phyloP scores from a whole-genome alignment of 2,329 filamentous ascomycete genomes.

The Raffaelea deltoideospora region DNA sequence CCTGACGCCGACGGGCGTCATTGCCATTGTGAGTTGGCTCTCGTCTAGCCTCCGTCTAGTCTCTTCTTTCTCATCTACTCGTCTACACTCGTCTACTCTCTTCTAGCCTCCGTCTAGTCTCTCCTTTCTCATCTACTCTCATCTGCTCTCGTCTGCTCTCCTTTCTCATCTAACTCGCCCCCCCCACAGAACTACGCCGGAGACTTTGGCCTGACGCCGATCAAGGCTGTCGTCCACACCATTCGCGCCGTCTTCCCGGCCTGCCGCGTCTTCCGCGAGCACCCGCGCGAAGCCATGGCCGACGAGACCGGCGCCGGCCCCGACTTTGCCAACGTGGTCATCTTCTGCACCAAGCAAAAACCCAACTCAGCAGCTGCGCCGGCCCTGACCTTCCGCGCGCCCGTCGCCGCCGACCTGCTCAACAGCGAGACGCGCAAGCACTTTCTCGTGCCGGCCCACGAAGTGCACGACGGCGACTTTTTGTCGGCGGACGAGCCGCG shows the following conservation, averaged over 20 bases:
- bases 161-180: conserved; percentile 1
- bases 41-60: background rate
- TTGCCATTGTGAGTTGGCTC: conserved; percentile 61
- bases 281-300: conserved; percentile 32
- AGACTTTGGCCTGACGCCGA: conserved; percentile 62
- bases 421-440: conserved; percentile 53
- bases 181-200: conserved; percentile 80
- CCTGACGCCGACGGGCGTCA: conserved; percentile 62
- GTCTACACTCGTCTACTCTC: background rate
- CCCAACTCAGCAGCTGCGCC: too few relatives aligned
- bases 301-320: conserved; percentile 30
- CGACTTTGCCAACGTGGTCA: conserved; percentile 91
- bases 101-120: background rate
- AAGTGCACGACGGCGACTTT: conserved; percentile 43
- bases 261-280: conserved; percentile 83
- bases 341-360: conserved; percentile 88
- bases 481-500: conserved; percentile 28
- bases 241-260: conserved; percentile 71
- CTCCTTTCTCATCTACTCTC: background rate
- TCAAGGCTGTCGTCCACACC: conserved; percentile 66
- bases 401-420: conserved; percentile 51
- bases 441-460: conserved; percentile 58
- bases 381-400: conserved; percentile 43
- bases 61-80: background rate
- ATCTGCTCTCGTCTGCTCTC: background rate